Evolutionary conservation across 2,329 filamentous ascomycete genomes (phyloP).

Genomic region (Cadophora sp.): DNA sequence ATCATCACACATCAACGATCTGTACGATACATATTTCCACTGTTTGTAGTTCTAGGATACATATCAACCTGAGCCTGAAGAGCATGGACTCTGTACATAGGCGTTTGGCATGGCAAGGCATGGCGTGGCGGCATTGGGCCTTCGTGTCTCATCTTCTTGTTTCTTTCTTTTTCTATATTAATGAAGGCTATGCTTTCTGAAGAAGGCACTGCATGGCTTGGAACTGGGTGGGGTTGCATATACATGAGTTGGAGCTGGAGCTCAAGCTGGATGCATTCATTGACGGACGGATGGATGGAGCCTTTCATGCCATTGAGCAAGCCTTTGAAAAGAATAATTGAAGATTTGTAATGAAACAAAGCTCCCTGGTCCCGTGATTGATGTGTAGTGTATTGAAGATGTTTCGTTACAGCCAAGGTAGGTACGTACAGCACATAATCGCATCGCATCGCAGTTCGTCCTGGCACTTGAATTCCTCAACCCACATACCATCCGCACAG

Average conservation of each 20-base stretch:
- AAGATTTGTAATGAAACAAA: not conserved
- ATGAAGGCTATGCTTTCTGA: not conserved
- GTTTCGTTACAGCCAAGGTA: too few relatives aligned
- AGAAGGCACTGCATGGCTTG: not conserved
- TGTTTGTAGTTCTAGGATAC: slow-evolving; percentile 18
- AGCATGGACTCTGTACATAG: not conserved
- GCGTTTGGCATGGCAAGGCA: not conserved
- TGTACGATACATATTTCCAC: slow-evolving; percentile 12
- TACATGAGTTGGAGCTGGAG: not conserved
- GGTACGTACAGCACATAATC: not conserved
- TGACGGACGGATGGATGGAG: not conserved
- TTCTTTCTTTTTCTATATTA: not conserved
- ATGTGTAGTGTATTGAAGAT: too few relatives aligned
- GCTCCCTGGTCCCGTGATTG: too few relatives aligned
- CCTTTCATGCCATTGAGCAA: not conserved
- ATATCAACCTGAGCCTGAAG: not conserved
- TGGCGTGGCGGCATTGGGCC: not conserved
- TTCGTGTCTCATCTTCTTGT: not conserved
- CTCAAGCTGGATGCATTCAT: not conserved
- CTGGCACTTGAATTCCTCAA: too few relatives aligned
- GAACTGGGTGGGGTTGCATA: not conserved
- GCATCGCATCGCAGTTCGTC: not conserved
- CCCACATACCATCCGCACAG: not conserved
- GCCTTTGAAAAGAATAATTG: not conserved
- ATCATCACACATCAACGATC: not conserved